Base-by-base conservation (phyloP, 208 protist species). In the Trypanosoma congolense region DNA sequence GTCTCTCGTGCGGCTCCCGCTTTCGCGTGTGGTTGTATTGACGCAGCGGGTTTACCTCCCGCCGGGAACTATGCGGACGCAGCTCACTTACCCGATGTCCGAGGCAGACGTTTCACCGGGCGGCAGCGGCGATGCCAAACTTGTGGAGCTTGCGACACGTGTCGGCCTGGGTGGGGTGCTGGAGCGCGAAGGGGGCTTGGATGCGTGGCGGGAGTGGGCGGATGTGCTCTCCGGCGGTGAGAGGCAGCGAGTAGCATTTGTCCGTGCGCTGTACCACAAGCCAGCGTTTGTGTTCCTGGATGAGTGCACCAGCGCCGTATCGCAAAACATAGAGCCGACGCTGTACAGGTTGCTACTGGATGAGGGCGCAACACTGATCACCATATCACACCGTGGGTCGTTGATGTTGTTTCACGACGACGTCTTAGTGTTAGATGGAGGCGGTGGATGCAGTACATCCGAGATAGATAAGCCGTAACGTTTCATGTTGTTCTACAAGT, bases 281-380 rank as follows among this genome's bases (percentile, higher is more conserved):
- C 85, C 92, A 0, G 48, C 61, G 10, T 97, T 96, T 64, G 87
- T 77, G 2, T 75, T 96, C 47, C 70, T 97, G 10, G 92, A 97
- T 58, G 92, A 97, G 50, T 93, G 85, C 70, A 97, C 92, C 4
- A 92, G 80, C 55, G 87, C 87, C 29, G 64, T 97, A 14, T 92
- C 89, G 1, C 80, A 91, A 40, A 83, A 90, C 43, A 75, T 89
- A 38, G 90, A 96, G 63, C 67, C 64, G 5, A 56, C 48, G 22
- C 66, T 96, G 10, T 95, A 94, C 61, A 46, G 38, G 2, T 25
- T 65, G 18, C 73, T 94, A 21, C 77, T 83, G 50, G 74, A 82
- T 38, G 64, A 56, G 1, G 90, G 90, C 2, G 57, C 92, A 33
- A 96, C 89, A 8, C 52, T 95, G 9, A 67, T 96, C 31, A 92